Evolutionary conservation across 768 basidiomycete genomes (phyloP).

Genomic region (Pisolithus tinctorius): DNA sequence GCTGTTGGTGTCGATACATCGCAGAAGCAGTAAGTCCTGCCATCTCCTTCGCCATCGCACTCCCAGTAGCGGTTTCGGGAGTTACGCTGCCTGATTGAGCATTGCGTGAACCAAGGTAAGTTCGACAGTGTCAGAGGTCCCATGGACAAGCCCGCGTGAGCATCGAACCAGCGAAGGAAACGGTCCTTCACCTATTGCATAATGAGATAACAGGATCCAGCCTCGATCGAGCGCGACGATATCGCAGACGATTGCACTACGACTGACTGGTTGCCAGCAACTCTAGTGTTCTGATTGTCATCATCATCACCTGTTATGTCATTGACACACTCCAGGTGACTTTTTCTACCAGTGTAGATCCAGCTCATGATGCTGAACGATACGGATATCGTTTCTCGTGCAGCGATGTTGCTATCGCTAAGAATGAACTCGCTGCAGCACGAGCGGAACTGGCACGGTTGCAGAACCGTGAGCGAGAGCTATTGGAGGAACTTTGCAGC

Average conservation of each 20-base stretch:
- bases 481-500: not conserved
- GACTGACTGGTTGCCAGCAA: too few relatives aligned
- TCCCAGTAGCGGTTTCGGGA: constrained; percentile 33
- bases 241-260: too few relatives aligned
- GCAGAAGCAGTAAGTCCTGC: constrained; percentile 80
- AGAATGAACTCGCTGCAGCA: not conserved
- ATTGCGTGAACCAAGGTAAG: constrained; percentile 21
- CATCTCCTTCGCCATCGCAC: constrained; percentile 51
- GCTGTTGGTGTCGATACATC: constrained; percentile 80
- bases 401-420: not conserved
- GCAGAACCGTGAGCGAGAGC: not conserved
- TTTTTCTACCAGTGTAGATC: too few relatives aligned
- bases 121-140: constrained; percentile 17
- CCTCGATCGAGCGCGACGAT: too few relatives aligned
- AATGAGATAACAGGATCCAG: too few relatives aligned
- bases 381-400: too few relatives aligned
- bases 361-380: too few relatives aligned
- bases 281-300: too few relatives aligned
- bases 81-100: constrained; percentile 31
- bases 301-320: too few relatives aligned
- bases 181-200: too few relatives aligned
- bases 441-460: not conserved
- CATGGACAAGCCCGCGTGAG: constrained; percentile 18
- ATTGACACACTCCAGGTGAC: too few relatives aligned
- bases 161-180: constrained; percentile 9